phyloP scores from a whole-genome alignment of 129 eudicot genomes.

The Erigeron canadensis region DNA sequence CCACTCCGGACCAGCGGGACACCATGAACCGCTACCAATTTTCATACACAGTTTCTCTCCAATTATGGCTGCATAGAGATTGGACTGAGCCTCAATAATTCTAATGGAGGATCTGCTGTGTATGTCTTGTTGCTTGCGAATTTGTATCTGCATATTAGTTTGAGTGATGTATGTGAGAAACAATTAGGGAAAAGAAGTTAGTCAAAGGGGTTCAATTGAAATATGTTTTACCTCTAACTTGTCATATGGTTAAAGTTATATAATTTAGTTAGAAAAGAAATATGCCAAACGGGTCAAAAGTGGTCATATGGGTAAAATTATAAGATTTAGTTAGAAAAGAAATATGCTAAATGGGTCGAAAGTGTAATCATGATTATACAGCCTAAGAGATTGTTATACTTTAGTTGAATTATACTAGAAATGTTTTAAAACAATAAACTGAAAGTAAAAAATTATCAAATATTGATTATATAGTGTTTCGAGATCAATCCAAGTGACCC shows the following conservation, averaged over 20 bases:
- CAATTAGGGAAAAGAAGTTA: background rate
- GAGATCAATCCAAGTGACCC: background rate
- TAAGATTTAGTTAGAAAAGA: background rate
- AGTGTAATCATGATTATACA: too few species aligned
- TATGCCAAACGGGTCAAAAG: background rate
- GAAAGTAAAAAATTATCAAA: background rate
- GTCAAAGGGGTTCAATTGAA: background rate
- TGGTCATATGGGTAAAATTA: too few species aligned
- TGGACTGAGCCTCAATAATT: conserved; percentile 72
- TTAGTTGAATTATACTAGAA: too few species aligned
- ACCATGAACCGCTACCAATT: conserved; percentile 89
- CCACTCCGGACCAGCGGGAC: conserved; percentile 83
- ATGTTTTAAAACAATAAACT: background rate
- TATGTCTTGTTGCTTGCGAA: conserved; percentile 65
- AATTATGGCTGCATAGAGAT: conserved; percentile 76
- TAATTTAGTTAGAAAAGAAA: background rate
- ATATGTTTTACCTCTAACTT: background rate
- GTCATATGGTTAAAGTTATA: background rate
- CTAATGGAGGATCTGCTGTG: conserved; percentile 68
- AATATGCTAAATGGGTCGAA: background rate
- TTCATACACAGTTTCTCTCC: conserved; percentile 82
- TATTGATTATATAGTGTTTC: background rate
- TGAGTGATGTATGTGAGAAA: background rate
- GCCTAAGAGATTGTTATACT: too few species aligned
- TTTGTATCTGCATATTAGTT: conserved; percentile 49